These are phyloP conservation scores for Xylaria sp. DNA, from an alignment of 2,329 filamentous ascomycete genomes.

Conservation along the genomic window DNA sequence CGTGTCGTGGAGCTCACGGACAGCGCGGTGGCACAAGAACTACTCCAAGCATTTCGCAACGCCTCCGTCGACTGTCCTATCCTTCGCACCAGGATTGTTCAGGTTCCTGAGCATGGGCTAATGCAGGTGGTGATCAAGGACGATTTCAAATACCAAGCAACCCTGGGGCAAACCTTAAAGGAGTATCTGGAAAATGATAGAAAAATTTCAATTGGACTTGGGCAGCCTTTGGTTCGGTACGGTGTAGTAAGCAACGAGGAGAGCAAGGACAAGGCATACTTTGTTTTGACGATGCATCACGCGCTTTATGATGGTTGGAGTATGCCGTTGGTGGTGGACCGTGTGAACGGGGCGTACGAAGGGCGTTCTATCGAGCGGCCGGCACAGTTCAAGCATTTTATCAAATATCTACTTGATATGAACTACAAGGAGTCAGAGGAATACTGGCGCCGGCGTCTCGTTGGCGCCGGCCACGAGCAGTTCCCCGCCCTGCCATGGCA, in stretches of 20 bases:
- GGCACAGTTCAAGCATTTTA: conserved; percentile 61
- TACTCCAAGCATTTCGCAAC: conserved; percentile 57
- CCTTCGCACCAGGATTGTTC: conserved; percentile 62
- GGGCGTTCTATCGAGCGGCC: conserved; percentile 50
- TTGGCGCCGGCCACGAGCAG: conserved; percentile 57
- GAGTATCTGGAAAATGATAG: conserved; percentile 57
- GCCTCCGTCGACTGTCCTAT: conserved; percentile 55
- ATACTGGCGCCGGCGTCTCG: conserved; percentile 61
- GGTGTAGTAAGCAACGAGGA: conserved; percentile 53
- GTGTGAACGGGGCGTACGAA: conserved; percentile 59
- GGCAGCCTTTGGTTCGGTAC: conserved; percentile 59
- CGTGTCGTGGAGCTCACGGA: conserved; percentile 57
- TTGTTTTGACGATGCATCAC: conserved; percentile 67
- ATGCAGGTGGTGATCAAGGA: conserved; percentile 60
- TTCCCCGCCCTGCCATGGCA: conserved; percentile 61
- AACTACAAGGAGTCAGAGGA: conserved; percentile 55
- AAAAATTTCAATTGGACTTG: conserved; percentile 56
- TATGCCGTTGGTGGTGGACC: conserved; percentile 61
- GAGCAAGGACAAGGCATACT: conserved; percentile 51
- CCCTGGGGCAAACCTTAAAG: conserved; percentile 51
- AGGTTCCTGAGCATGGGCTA: conserved; percentile 56
- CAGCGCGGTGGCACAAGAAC: conserved; percentile 50
- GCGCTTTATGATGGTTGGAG: conserved; percentile 68
- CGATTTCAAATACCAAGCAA: conserved; percentile 50
- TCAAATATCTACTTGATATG: conserved; percentile 57